phyloP scores from a whole-genome alignment of 1,139 yeast genomes.

The Taphrina betulina region DNA sequence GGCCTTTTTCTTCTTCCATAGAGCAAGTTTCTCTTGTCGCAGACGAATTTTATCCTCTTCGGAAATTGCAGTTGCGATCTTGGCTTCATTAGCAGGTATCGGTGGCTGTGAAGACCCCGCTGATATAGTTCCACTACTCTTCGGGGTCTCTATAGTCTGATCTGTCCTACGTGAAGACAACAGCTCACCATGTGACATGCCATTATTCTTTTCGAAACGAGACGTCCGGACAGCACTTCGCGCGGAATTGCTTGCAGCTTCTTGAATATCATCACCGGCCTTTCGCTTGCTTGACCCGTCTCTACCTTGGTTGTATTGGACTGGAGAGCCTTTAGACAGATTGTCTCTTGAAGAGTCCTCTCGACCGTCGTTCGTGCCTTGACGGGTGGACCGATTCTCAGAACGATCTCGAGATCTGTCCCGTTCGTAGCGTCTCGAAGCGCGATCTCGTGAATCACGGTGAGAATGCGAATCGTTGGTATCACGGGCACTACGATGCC shows the following conservation, averaged over 20 bases:
- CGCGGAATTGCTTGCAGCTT: not conserved
- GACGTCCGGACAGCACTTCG: too few species aligned
- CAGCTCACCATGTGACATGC: too few species aligned
- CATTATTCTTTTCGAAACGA: too few species aligned
- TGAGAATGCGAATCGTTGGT: not conserved
- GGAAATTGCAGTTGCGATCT: slow-evolving; percentile 31
- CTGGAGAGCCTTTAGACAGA: not conserved
- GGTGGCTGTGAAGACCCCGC: not conserved
- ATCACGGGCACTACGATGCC: too few species aligned
- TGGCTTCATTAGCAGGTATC: not conserved
- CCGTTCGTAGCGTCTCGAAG: not conserved
- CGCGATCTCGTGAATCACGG: not conserved
- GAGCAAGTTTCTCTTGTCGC: slow-evolving; percentile 45
- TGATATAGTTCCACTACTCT: not conserved
- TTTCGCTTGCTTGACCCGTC: slow-evolving; percentile 11
- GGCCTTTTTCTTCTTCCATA: slow-evolving; percentile 47
- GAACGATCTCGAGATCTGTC: slow-evolving; percentile 10
- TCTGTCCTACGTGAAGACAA: too few species aligned
- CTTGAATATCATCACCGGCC: not conserved
- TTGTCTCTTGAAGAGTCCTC: not conserved
- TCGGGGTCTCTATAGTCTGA: not conserved
- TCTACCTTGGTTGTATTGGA: too few species aligned
- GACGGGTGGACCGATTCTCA: not conserved
- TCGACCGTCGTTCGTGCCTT: too few species aligned
- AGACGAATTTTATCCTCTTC: slow-evolving; percentile 43